Percentiles rank a stretch among this genome's conserved stretches.
Conservation (phyloP, 2,329 filamentous ascomycete species). For the Sarocladium kiliense region DNA sequence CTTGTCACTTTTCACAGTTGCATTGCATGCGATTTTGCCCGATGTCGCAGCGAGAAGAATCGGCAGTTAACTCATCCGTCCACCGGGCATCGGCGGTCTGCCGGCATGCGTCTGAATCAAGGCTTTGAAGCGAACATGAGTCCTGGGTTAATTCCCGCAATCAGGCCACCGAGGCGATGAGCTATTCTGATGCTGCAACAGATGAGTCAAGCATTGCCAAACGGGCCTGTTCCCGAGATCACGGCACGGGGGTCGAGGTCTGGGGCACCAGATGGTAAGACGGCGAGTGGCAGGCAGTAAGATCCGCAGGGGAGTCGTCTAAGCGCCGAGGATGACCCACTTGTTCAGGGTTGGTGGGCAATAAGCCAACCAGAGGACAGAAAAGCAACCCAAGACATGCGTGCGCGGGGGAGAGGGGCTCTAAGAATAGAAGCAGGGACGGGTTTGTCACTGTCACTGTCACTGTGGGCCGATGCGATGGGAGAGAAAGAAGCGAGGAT, state of each 20-base stretch:
- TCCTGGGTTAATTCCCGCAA: not conserved
- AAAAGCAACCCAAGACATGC: not conserved
- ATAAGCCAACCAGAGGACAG: not conserved
- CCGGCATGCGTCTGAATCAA: not conserved
- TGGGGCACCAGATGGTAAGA: no score
- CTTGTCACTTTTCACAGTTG: not conserved
- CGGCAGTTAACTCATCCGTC: not conserved
- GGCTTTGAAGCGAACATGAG: not conserved
- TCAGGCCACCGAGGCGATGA: slow-evolving; percentile 3
- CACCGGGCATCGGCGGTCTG: not conserved
- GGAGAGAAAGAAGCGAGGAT: not conserved
- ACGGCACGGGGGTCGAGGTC: not conserved
- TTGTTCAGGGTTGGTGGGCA: not conserved
- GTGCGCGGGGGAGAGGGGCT: not conserved
- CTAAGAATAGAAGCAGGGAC: slow-evolving; percentile 7
- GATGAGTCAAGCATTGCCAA: not conserved
- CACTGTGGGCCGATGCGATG: not conserved
- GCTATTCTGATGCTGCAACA: not conserved
- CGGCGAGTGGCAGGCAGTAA: no score
- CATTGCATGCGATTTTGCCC: not conserved
- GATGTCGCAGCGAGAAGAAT: not conserved
- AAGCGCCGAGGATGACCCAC: not conserved
- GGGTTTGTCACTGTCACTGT: not conserved
- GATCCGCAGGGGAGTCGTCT: not conserved
- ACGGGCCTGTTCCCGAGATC: not conserved